These are phyloP conservation scores for Miscanthus lutarioriparius DNA, from an alignment of 176 grass and related monocot genomes.

Conservation along the genomic window DNA sequence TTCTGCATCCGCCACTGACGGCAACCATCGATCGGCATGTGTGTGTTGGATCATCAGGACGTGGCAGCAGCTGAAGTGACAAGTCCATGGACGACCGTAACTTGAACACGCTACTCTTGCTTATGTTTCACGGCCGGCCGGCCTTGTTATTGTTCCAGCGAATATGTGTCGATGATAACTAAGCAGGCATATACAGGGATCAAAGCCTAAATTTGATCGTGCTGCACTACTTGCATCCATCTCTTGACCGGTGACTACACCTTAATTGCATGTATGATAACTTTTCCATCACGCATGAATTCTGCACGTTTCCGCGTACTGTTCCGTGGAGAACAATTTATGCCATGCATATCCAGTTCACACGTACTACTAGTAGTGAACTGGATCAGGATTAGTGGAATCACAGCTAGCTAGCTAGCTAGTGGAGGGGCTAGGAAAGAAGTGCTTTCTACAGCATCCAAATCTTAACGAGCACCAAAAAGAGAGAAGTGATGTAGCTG, in stretches of 20 bases:
- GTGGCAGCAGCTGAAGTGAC: slow-evolving; percentile 31
- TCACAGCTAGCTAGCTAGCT: slow-evolving; percentile 19
- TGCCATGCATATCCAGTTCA: slow-evolving; percentile 27
- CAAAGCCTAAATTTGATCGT: slow-evolving; percentile 13
- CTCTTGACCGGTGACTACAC: slow-evolving; percentile 5
- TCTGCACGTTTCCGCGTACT: slow-evolving; percentile 7
- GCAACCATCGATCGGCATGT: neutral
- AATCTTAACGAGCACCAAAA: slow-evolving; percentile 43
- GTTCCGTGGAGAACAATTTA: neutral
- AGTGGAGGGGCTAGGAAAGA: neutral
- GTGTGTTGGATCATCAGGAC: slow-evolving; percentile 9
- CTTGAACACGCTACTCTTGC: slow-evolving; percentile 43
- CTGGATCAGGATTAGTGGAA: slow-evolving; percentile 26
- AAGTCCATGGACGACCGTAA: slow-evolving; percentile 39
- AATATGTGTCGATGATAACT: slow-evolving; percentile 40
- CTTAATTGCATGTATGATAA: neutral
- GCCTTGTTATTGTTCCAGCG: neutral
- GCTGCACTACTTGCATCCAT: neutral
- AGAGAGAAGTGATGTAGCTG: slow-evolving; percentile 10
- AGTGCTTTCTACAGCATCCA: neutral
- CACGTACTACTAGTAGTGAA: slow-evolving; percentile 25
- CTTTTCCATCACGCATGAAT: slow-evolving; percentile 6
- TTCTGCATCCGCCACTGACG: no score
- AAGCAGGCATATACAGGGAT: neutral
- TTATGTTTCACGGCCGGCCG: slow-evolving; percentile 12